Conservation (phyloP, 2,329 filamentous ascomycete species). For the Talaromyces amestolkiae region DNA sequence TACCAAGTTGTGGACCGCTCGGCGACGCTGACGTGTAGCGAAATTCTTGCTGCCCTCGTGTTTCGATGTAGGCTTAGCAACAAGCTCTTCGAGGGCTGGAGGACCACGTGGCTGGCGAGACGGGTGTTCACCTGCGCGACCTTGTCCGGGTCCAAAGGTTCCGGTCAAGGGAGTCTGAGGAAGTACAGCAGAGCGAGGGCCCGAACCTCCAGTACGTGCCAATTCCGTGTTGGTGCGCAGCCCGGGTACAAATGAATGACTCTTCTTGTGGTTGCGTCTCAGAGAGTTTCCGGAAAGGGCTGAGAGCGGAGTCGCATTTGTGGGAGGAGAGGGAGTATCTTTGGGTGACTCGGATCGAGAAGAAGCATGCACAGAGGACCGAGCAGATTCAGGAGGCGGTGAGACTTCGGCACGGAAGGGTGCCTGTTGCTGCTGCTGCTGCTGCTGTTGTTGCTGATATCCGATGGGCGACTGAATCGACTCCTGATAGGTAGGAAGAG, state of each 20-base stretch:
- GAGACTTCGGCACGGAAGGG: constrained; percentile 78
- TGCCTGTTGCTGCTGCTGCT: constrained; percentile 33
- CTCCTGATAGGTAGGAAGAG: constrained; percentile 31
- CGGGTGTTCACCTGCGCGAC: constrained; percentile 89
- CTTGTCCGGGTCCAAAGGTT: constrained; percentile 88
- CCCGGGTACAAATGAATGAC: constrained; percentile 65
- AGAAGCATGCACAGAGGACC: constrained; percentile 52
- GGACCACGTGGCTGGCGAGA: constrained; percentile 89
- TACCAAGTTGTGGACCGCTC: constrained; percentile 86
- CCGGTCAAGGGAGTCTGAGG: constrained; percentile 78
- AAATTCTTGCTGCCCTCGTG: constrained; percentile 98
- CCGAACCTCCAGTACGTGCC: constrained; percentile 55
- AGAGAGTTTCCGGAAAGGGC: constrained; percentile 88
- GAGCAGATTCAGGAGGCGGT: constrained; percentile 66
- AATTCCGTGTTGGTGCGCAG: constrained; percentile 53
- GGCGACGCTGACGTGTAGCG: constrained; percentile 83
- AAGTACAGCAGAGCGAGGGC: constrained; percentile 75
- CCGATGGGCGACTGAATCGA: constrained; percentile 46
- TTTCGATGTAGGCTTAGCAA: constrained; percentile 84
- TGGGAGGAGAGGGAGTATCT: constrained; percentile 64
- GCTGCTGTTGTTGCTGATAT: constrained; percentile 41
- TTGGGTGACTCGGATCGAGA: constrained; percentile 62
- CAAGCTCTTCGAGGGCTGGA: constrained; percentile 85
- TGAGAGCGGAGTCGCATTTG: constrained; percentile 70
- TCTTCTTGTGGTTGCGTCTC: constrained; percentile 91